These are phyloP conservation scores for Corymbia calophylla DNA, from an alignment of 441 rosid genomes.

Conservation along the genomic window DNA sequence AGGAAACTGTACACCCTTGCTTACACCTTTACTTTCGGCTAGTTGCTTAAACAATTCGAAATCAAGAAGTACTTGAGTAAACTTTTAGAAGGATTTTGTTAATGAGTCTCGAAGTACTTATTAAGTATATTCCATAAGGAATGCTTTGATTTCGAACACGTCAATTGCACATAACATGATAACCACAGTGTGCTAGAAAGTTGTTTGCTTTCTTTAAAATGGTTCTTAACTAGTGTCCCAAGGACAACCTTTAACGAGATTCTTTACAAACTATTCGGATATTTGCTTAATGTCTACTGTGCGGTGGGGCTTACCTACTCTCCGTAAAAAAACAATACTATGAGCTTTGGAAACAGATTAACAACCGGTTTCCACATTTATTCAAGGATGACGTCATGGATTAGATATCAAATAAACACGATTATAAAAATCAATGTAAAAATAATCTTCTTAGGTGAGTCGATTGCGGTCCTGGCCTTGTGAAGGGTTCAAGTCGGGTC, in stretches of 20 bases:
- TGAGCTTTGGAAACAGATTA: background rate
- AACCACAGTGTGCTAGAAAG: background rate
- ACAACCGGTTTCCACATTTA: background rate
- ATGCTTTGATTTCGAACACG: background rate
- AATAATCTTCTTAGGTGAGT: background rate
- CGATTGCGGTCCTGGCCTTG: background rate
- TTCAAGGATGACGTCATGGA: background rate
- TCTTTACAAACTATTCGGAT: background rate
- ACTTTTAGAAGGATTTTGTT: background rate
- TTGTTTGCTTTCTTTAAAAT: background rate
- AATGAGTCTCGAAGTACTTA: background rate
- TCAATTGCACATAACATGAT: background rate
- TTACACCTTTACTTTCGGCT: background rate
- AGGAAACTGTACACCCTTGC: background rate
- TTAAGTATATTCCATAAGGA: background rate
- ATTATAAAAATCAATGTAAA: background rate
- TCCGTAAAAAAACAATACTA: background rate
- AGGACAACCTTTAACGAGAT: background rate
- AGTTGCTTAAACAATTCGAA: background rate
- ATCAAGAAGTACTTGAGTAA: background rate
- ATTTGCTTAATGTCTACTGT: background rate
- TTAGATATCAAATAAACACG: background rate
- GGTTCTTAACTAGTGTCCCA: background rate
- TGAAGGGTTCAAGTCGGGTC: background rate
- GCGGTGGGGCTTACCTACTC: background rate